A percentile compares a stretch with the other conserved stretches of the same genome.
Conservation (phyloP, 202 grass and related monocot species). For the Carex sylvatica region DNA sequence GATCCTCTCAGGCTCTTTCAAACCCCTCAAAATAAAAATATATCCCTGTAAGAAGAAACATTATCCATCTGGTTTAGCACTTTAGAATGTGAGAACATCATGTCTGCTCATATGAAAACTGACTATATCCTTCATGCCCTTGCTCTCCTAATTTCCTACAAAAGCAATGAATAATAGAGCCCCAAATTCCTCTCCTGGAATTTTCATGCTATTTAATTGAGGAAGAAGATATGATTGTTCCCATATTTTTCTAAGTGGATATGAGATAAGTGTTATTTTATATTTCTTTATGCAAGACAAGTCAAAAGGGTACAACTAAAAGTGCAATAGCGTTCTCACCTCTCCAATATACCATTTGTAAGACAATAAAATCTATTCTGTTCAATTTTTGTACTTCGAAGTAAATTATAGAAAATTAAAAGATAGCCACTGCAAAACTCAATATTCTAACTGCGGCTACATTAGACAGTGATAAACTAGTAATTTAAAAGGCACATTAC, state of each 20-base stretch:
- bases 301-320: neutral
- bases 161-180: neutral
- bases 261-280: neutral
- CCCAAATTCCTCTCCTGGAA: neutral
- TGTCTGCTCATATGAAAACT: neutral
- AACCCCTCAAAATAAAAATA: neutral
- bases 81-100: neutral
- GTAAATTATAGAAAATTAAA: neutral
- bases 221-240: neutral
- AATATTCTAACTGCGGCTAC: neutral
- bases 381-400: neutral
- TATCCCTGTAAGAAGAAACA: neutral
- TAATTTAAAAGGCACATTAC: neutral
- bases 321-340: neutral
- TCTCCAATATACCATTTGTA: neutral
- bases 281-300: neutral
- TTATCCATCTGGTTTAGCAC: neutral
- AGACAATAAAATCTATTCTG: neutral
- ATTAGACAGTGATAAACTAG: neutral
- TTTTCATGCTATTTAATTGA: neutral
- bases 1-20: neutral
- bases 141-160: neutral
- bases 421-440: neutral
- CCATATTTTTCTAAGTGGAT: neutral
- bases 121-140: neutral